These are phyloP conservation scores for Lotus japonicus DNA, from an alignment of 306 rosid genomes.

Conservation along the genomic window DNA sequence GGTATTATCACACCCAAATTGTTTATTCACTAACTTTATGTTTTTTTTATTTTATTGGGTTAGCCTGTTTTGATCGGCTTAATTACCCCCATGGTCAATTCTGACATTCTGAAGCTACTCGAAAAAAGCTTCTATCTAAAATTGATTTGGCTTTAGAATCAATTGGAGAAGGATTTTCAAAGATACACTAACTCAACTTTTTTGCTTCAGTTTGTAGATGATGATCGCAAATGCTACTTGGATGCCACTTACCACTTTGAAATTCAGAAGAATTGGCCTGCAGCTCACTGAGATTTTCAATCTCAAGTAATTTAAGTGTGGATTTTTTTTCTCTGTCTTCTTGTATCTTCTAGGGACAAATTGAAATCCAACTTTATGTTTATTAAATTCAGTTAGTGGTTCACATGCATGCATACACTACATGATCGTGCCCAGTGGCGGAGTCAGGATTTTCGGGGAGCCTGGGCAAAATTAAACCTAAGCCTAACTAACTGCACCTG, in stretches of 20 bases:
- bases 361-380: constrained; percentile 29
- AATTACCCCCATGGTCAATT: too few species aligned
- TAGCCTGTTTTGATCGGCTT: too few species aligned
- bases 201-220: constrained; percentile 71
- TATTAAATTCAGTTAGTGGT: constrained; percentile 17
- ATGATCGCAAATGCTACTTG: constrained; percentile 83
- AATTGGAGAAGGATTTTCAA: too few species aligned
- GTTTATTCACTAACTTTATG: not conserved
- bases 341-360: constrained; percentile 31
- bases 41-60: not conserved
- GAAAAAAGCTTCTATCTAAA: too few species aligned
- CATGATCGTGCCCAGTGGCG: too few species aligned
- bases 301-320: constrained; percentile 7
- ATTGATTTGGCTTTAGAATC: too few species aligned
- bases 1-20: constrained; percentile 23
- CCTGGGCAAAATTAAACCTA: too few species aligned
- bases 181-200: not conserved
- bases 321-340: constrained; percentile 24
- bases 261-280: constrained; percentile 79
- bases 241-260: constrained; percentile 72
- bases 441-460: too few species aligned
- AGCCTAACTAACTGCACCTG: too few species aligned
- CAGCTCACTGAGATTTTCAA: constrained; percentile 27
- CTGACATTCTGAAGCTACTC: too few species aligned
- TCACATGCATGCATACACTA: constrained; percentile 23